A percentile compares a stretch with the other conserved stretches of the same genome.
These are phyloP conservation scores for Alternaria sp. DNA, from an alignment of 2,329 filamentous ascomycete genomes.

Conservation along the genomic window DNA sequence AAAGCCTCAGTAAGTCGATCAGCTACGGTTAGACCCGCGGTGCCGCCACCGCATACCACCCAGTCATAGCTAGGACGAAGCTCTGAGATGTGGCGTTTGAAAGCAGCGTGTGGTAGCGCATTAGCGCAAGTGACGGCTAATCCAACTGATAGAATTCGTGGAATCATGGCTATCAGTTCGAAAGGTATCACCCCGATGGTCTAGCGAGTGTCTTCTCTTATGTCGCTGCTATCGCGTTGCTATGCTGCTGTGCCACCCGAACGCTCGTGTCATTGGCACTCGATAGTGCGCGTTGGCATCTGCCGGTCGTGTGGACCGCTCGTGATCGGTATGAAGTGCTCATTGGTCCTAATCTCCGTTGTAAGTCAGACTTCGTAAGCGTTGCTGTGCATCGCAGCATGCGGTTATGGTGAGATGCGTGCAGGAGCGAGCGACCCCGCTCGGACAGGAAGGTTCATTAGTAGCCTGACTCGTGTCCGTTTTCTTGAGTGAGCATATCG, in stretches of 20 bases:
- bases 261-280: not conserved
- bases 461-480: not conserved
- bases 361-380: not conserved
- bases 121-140: not conserved
- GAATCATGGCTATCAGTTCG: not conserved
- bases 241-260: not conserved
- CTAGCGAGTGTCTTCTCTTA: not conserved
- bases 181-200: not conserved
- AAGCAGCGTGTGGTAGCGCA: not conserved
- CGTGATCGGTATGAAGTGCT: not conserved
- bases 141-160: not conserved
- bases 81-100: slow-evolving; percentile 1
- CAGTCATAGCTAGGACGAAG: slow-evolving; percentile 18
- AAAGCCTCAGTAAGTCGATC: slow-evolving; percentile 19
- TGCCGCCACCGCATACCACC: slow-evolving; percentile 18
- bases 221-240: not conserved
- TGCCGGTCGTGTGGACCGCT: not conserved
- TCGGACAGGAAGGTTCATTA: not conserved
- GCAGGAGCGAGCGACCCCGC: not conserved
- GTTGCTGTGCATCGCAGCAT: not conserved
- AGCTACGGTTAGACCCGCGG: slow-evolving; percentile 17
- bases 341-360: not conserved
- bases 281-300: not conserved
- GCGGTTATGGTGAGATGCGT: not conserved
- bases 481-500: not conserved